phyloP scores from a whole-genome alignment of 495 filamentous ascomycete species.

The Neurospora sp. region DNA sequence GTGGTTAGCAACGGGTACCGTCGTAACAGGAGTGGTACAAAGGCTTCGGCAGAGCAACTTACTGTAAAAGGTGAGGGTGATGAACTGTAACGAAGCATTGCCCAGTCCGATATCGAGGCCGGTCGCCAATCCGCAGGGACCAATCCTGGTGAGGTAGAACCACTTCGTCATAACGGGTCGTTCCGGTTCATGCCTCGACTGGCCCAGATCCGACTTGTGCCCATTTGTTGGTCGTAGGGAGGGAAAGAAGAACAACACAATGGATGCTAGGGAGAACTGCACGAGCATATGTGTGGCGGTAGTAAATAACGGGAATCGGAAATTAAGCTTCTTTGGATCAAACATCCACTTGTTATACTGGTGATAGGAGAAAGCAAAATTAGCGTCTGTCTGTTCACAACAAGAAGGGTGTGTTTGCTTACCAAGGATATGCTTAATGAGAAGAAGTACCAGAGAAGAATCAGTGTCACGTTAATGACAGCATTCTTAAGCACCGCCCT shows the following conservation, averaged over 20 bases:
- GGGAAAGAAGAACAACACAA: conserved; percentile 76
- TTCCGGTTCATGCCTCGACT: conserved; percentile 42
- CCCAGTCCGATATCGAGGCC: conserved; percentile 94
- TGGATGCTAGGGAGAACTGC: conserved; percentile 73
- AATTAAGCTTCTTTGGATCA: conserved; percentile 69
- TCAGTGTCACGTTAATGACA: conserved; percentile 63
- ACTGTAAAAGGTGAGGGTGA: conserved; percentile 95
- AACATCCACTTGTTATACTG: conserved; percentile 99
- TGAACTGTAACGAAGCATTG: conserved; percentile 92
- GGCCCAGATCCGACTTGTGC: conserved; percentile 36
- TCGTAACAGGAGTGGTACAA: background rate
- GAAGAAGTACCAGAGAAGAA: conserved; percentile 88
- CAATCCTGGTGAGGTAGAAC: conserved; percentile 89
- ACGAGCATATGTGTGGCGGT: conserved; percentile 94
- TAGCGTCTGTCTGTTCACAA: background rate
- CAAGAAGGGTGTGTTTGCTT: conserved; percentile 28
- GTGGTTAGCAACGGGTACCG: conserved; percentile 7
- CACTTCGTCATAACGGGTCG: conserved; percentile 77
- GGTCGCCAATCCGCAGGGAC: conserved; percentile 86
- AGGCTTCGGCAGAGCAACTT: conserved; percentile 20
- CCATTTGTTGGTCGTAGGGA: conserved; percentile 61
- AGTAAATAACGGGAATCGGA: conserved; percentile 91
- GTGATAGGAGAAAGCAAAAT: background rate
- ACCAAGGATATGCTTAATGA: conserved; percentile 91
- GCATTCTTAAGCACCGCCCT: conserved; percentile 56